phyloP scores from a whole-genome alignment of 2,329 filamentous ascomycete genomes.

The Helminthosporium solani region DNA sequence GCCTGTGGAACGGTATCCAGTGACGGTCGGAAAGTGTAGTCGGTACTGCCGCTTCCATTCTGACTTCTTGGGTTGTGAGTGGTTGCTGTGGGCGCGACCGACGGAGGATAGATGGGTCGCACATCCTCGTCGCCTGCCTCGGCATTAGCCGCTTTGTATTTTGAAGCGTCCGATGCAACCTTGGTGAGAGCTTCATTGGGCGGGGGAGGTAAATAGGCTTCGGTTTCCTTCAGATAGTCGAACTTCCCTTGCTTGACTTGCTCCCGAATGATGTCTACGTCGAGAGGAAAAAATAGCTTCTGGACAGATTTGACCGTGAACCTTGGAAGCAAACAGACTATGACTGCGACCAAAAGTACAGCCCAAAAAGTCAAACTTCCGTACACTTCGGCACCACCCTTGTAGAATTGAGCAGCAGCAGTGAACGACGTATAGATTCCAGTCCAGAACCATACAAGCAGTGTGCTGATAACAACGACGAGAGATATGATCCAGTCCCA shows the following conservation, averaged over 20 bases:
- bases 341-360: constrained; percentile 72
- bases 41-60: constrained; percentile 91
- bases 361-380: constrained; percentile 84
- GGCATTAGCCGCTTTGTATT: constrained; percentile 44
- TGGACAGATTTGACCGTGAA: constrained; percentile 85
- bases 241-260: constrained; percentile 84
- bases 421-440: constrained; percentile 74
- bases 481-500: constrained; percentile 97
- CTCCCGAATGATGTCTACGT: constrained; percentile 93
- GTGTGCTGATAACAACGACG: constrained; percentile 75
- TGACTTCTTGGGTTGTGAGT: constrained; percentile 77
- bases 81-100: constrained; percentile 69
- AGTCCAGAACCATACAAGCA: constrained; percentile 95
- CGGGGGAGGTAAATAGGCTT: constrained; percentile 50
- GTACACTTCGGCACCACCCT: constrained; percentile 76
- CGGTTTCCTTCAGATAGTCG: constrained; percentile 64
- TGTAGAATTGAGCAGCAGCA: constrained; percentile 67
- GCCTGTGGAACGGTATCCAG: constrained; percentile 26
- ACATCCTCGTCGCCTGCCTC: constrained; percentile 75
- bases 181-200: constrained; percentile 52
- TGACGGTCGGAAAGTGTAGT: constrained; percentile 65
- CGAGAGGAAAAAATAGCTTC: constrained; percentile 90
- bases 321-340: constrained; percentile 82
- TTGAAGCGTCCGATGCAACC: constrained; percentile 59
- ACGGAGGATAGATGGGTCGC: constrained; percentile 90